Conservation (phyloP, 768 basidiomycete genomes). For the Clavulina sp. region DNA sequence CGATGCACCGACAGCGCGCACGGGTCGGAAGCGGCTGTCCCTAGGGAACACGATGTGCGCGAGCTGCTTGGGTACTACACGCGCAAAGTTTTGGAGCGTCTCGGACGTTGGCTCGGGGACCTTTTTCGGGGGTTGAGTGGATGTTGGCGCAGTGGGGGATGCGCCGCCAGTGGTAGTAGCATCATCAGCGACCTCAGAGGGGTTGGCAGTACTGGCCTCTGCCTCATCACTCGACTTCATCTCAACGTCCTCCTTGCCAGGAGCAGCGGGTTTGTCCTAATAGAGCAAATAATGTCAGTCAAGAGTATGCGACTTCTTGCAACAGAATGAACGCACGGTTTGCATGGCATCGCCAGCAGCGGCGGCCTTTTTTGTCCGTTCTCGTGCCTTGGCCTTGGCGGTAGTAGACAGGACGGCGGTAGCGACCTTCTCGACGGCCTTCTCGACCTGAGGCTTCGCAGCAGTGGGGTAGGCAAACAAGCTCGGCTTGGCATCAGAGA, state of each 20-base stretch:
- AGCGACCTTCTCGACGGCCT: conserved; percentile 78
- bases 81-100: conserved; percentile 67
- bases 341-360: conserved; percentile 73
- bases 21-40: conserved; percentile 72
- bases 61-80: conserved; percentile 81
- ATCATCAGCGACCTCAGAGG: conserved; percentile 22
- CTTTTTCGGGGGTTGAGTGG: conserved; percentile 37
- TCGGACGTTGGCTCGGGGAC: conserved; percentile 54
- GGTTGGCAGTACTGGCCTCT: conserved; percentile 20
- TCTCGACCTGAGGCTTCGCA: conserved; percentile 81
- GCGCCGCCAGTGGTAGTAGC: conserved; percentile 12
- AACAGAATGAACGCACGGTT: conserved; percentile 37
- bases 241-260: conserved; percentile 37
- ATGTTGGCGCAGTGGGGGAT: conserved; percentile 20
- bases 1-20: conserved; percentile 51
- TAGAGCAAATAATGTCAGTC: conserved; percentile 22
- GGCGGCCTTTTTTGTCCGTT: conserved; percentile 74
- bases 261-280: conserved; percentile 14
- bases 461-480: conserved; percentile 82
- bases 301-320: too few relatives aligned
- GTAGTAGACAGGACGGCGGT: conserved; percentile 94
- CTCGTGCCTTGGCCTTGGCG: conserved; percentile 88
- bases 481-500: conserved; percentile 79
- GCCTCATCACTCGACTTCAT: conserved; percentile 62
- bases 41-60: conserved; percentile 67